phyloP scores from a whole-genome alignment of 805 yeast species.

The Lipomyces lipofer region DNA sequence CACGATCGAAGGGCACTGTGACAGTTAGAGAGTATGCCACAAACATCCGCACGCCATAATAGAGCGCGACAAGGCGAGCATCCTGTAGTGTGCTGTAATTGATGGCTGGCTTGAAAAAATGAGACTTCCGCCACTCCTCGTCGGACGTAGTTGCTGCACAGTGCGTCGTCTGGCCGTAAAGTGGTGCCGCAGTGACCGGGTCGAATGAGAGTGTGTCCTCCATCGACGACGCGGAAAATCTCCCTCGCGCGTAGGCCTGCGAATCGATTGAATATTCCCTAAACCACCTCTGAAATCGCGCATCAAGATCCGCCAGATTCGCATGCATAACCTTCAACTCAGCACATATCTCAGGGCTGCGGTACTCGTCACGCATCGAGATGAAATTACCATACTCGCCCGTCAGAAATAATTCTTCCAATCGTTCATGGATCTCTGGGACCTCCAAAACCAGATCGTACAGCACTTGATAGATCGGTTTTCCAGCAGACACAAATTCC shows the following conservation, averaged over 20 bases:
- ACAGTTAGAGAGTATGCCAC: constrained; percentile 5
- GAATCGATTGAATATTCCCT: background rate
- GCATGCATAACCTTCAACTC: background rate
- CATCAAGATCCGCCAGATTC: background rate
- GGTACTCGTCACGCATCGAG: constrained; percentile 5
- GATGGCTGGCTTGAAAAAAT: constrained; percentile 13
- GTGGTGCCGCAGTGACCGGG: background rate
- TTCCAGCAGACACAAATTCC: background rate
- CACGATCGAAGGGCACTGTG: background rate
- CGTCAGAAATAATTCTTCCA: no score
- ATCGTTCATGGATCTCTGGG: constrained; percentile 14
- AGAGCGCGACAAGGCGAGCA: constrained; percentile 9
- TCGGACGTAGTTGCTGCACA: background rate
- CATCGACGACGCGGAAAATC: no score
- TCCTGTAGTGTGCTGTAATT: constrained; percentile 10
- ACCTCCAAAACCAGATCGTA: constrained; percentile 15
- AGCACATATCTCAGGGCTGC: background rate
- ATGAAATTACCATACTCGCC: no score
- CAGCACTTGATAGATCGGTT: constrained; percentile 1
- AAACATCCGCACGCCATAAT: constrained; percentile 3
- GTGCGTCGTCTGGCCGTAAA: background rate
- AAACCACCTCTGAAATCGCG: constrained; percentile 8
- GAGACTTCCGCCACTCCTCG: constrained; percentile 10
- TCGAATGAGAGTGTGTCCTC: no score
- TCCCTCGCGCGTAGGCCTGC: constrained; percentile 1